Conservation (phyloP, 1,284 basidiomycete species). For the Agaricales sp. region DNA sequence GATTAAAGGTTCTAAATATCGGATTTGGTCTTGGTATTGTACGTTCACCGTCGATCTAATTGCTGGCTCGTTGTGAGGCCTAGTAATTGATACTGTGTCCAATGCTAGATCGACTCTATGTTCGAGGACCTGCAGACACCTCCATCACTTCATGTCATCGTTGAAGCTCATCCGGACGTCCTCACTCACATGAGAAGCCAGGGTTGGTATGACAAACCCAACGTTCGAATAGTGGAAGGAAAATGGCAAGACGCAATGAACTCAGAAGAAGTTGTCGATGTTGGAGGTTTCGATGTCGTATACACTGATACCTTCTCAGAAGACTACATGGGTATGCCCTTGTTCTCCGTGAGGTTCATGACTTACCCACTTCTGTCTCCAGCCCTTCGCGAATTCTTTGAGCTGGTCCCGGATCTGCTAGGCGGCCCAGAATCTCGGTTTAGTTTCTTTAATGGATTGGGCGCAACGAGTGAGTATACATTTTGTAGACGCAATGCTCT, state of each 20-base stretch:
- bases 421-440: slow-evolving; percentile 71
- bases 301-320: slow-evolving; percentile 97
- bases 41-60: too few species aligned
- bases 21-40: slow-evolving; percentile 96
- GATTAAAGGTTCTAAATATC: slow-evolving; percentile 76
- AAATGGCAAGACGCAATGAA: slow-evolving; percentile 86
- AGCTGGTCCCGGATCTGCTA: slow-evolving; percentile 74
- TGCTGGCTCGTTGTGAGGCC: too few species aligned
- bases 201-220: slow-evolving; percentile 72
- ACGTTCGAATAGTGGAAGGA: slow-evolving; percentile 80
- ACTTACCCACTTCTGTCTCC: slow-evolving; percentile 8
- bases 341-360: background rate
- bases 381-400: slow-evolving; percentile 81
- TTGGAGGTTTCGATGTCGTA: slow-evolving; percentile 78
- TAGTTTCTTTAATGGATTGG: slow-evolving; percentile 96
- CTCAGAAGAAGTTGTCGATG: slow-evolving; percentile 37
- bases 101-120: slow-evolving; percentile 66
- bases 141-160: slow-evolving; percentile 78
- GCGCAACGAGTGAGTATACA: slow-evolving; percentile 71
- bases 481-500: slow-evolving; percentile 12
- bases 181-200: slow-evolving; percentile 62
- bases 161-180: slow-evolving; percentile 94
- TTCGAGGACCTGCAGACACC: slow-evolving; percentile 60
- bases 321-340: slow-evolving; percentile 56
- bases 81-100: too few species aligned